Base-by-base conservation (phyloP, 106 monocot genomes). In the Allium fistulosum region DNA sequence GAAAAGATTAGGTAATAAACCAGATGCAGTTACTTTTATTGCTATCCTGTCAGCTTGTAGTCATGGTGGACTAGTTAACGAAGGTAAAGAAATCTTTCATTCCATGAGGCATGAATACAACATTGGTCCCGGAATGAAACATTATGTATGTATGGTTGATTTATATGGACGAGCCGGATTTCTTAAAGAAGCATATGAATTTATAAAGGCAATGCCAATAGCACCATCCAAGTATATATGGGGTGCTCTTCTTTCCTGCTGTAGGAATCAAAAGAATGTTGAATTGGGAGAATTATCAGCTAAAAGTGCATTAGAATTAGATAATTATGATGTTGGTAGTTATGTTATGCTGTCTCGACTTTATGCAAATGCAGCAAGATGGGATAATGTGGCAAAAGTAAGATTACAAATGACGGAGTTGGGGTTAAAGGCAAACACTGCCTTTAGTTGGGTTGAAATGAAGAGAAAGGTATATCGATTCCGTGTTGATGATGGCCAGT, bases 91-190 rank as follows among this genome's bases (percentile, higher is more conserved):
- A 52, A 51, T 79, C 7, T 83, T 69, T 51, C 10, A 51, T 51
- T 83, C 75, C 1, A 79, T 83, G 83, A 64, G 59, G 47, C 57
- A 18, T 28, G 68, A 79, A 11, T 76, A 75, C 65, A 6, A 13
- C 47, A 69, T 79, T 69, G 53, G 26, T 28, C 83, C 83, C 7
- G 76, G 65, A 17, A 83, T 83, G 68, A 69, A 66, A 11, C 83
- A 83, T 49, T 80, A 65, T 69, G 73, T 69, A 12, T 83, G 79
- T 55, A 80, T 83, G 83, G 83, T 83, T 9, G 79, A 76, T 72
- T 59, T 80, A 56, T 83, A 80, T 61, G 76, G 76, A 26, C 57
- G 83, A 50, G 76, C 73, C 1, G 76, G 79, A 16, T 47, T 56
- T 55, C 76, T 83, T 7, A n/a, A 79, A 7, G 68, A 79, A 49